These are phyloP conservation scores for Didymellaceae sp. DNA, from an alignment of 2,329 filamentous ascomycete species.

Conservation along the genomic window DNA sequence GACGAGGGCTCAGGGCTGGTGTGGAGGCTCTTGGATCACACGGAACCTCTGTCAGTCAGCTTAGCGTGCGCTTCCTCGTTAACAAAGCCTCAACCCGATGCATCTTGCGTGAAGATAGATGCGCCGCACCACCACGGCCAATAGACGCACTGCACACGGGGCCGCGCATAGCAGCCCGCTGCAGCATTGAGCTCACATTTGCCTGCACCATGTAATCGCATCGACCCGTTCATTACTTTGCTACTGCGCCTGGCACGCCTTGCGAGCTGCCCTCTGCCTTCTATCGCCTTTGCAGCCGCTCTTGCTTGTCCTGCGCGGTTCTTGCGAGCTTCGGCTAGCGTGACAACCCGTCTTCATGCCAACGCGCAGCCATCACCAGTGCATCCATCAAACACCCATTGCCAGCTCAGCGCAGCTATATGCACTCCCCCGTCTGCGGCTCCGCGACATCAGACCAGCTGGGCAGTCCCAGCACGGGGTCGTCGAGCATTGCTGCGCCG, in stretches of 20 bases:
- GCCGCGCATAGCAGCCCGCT: slow-evolving; percentile 8
- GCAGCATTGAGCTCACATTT: slow-evolving; percentile 6
- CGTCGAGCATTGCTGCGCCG: slow-evolving; percentile 17
- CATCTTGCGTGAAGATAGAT: slow-evolving; percentile 22
- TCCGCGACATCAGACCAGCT: slow-evolving; percentile 5
- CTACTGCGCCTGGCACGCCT: neutral
- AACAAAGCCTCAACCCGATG: slow-evolving; percentile 26
- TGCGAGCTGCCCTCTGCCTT: neutral
- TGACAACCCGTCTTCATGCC: neutral
- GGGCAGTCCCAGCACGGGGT: slow-evolving; percentile 15
- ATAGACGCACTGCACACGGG: slow-evolving; percentile 16
- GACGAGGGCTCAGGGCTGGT: slow-evolving; percentile 23
- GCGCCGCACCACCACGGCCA: slow-evolving; percentile 16
- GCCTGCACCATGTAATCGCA: neutral
- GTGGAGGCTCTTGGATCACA: slow-evolving; percentile 29
- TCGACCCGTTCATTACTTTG: neutral
- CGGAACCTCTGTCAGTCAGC: slow-evolving; percentile 18
- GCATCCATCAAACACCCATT: neutral
- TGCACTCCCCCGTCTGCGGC: slow-evolving; percentile 7
- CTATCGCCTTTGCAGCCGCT: neutral
- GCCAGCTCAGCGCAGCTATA: neutral
- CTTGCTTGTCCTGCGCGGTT: neutral
- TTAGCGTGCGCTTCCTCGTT: slow-evolving; percentile 15
- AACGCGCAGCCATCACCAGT: slow-evolving; percentile 7
- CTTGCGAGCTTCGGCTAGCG: slow-evolving; percentile 6